Evolutionary conservation across 202 grass and related monocot genomes (phyloP).

Genomic region (Dendrocalamus latiflorus): DNA sequence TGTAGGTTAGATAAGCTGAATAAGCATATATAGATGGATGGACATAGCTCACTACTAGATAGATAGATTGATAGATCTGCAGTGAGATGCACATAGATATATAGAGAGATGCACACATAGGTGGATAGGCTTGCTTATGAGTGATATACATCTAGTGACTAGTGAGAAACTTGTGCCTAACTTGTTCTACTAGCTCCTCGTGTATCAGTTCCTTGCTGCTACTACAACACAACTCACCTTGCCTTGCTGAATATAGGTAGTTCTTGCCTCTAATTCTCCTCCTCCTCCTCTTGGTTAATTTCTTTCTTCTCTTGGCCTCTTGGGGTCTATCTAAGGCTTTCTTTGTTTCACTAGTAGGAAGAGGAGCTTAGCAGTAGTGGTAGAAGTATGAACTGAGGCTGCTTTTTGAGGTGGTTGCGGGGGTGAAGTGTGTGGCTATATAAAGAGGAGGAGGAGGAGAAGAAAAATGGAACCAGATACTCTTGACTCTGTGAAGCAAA

Average conservation of each 20-base stretch:
- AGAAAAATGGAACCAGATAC: no score
- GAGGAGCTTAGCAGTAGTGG: not conserved
- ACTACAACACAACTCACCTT: conserved; percentile 23
- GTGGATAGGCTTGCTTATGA: not conserved
- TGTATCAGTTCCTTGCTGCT: not conserved
- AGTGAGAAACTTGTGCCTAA: conserved; percentile 8
- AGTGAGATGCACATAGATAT: conserved; percentile 13
- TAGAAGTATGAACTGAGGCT: not conserved
- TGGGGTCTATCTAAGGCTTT: not conserved
- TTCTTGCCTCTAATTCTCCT: conserved; percentile 25
- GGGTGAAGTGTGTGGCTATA: conserved; percentile 36
- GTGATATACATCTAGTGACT: not conserved
- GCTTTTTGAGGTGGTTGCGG: conserved; percentile 33
- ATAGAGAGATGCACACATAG: not conserved
- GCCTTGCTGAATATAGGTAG: conserved; percentile 30
- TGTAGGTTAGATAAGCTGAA: conserved; percentile 1
- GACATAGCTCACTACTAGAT: conserved; percentile 13
- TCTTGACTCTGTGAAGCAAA: no score
- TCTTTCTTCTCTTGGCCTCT: not conserved
- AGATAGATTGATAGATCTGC: conserved; percentile 45
- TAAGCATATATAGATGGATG: conserved; percentile 4
- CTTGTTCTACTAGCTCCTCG: not conserved
- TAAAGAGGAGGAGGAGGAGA: not conserved
- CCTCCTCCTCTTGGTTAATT: conserved; percentile 19
- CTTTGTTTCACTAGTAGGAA: not conserved